Percentiles rank a stretch among this genome's conserved stretches.
Conservation (phyloP, 768 basidiomycete species). For the Leccinum broughii region DNA sequence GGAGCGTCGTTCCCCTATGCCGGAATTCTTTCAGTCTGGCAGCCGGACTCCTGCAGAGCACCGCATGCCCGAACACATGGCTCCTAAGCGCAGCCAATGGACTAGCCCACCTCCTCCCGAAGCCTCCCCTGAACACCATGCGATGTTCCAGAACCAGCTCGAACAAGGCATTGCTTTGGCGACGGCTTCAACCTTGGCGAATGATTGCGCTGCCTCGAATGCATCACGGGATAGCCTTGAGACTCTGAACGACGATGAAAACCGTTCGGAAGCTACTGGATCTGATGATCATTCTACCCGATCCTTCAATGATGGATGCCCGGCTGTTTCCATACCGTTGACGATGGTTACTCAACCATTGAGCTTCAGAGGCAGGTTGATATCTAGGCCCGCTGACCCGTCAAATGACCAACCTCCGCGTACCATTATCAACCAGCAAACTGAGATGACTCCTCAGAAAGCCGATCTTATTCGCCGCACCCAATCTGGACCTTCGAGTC, state of each 20-base stretch:
- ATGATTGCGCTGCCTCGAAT: conserved; percentile 51
- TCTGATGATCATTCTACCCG: conserved; percentile 71
- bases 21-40: conserved; percentile 47
- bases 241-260: conserved; percentile 65
- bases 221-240: conserved; percentile 63
- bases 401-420: conserved; percentile 7
- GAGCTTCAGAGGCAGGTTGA: conserved; percentile 29
- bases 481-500: conserved; percentile 43
- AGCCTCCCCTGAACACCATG: conserved; percentile 65
- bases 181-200: conserved; percentile 59
- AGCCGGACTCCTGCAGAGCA: conserved; percentile 33
- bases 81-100: conserved; percentile 77
- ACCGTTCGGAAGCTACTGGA: conserved; percentile 56
- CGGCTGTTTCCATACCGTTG: conserved; percentile 16
- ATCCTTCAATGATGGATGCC: conserved; percentile 59
- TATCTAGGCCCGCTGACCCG: conserved; percentile 14
- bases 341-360: conserved; percentile 10
- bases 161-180: conserved; percentile 68
- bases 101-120: conserved; percentile 83
- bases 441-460: conserved; percentile 30
- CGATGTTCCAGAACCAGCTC: conserved; percentile 66
- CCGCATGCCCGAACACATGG: conserved; percentile 69
- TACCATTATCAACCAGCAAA: conserved; percentile 7
- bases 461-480: conserved; percentile 44
- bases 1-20: conserved; percentile 54